Evolutionary conservation across 208 protist genomes (phyloP), one percentile per base, ranked within the genome.

Genomic region (Wallacemonas sp.): DNA sequence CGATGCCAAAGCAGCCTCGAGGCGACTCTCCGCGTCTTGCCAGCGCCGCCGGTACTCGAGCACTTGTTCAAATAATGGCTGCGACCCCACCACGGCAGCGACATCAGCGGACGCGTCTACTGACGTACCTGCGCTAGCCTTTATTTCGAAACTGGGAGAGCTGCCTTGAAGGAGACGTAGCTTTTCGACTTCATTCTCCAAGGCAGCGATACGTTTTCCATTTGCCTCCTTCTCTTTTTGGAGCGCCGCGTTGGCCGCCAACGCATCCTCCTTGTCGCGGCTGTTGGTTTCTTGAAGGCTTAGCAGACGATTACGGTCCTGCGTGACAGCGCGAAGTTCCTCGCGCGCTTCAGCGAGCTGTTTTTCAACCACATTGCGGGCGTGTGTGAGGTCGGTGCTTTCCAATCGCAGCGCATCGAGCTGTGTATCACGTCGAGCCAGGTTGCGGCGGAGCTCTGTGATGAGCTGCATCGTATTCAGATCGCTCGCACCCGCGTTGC

Each of bases 401-500:
- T 94, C 80, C 64, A 89, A 63, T 22, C 79, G 77, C 45, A 73
- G 53, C n/a, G 64, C 70, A 30, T 85, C 74, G 34, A 94, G 73
- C 12, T 77, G 39, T 15, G 84, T 91, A 70, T 94, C 88, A 6
- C 88, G 88, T 4, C 74, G 68, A 0, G 82, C 82, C 19, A 94
- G 68, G 61, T 94, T 94, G 34, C 78, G 70, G 17, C 88, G 82
- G 15, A 94, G 74, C 38, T 94, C 84, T n/a, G 70, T 68, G 41
- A 89, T 74, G 17, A 89, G 70, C 41, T 77, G 21, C 15, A 62
- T 55, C 15, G 60, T 61, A 46, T 87, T 64, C 24, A 54, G 27
- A 12, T 76, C 70, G 21, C 39, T 54, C n/a, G 22, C 28, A 38
- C 22, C 22, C 12, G 34, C 51, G 12, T 42, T 30, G 26, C 8